Conservation (phyloP, 306 rosid genomes). For the Casuarina equisetifolia region DNA sequence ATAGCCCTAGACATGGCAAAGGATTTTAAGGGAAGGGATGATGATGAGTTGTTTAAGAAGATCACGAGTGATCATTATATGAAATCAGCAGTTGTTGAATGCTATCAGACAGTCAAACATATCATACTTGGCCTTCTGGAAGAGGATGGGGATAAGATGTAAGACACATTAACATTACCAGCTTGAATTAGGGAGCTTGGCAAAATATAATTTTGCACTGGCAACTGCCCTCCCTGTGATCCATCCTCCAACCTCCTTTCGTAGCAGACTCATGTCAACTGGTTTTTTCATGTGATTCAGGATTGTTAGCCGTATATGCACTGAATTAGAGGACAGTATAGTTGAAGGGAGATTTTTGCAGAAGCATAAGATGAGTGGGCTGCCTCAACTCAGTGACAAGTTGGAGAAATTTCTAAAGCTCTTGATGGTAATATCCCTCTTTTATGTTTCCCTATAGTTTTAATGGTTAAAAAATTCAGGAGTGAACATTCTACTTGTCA, state of each 20-base stretch:
- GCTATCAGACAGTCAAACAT: slow-evolving; percentile 80
- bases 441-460: neutral
- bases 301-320: slow-evolving; percentile 43
- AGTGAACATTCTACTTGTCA: neutral
- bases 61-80: slow-evolving; percentile 68
- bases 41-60: slow-evolving; percentile 73
- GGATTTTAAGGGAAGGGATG: slow-evolving; percentile 75
- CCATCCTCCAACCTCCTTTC: neutral
- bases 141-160: slow-evolving; percentile 57
- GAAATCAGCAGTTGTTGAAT: slow-evolving; percentile 86
- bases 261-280: slow-evolving; percentile 18
- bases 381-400: slow-evolving; percentile 79
- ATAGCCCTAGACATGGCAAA: slow-evolving; percentile 98
- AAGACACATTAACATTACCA: slow-evolving; percentile 29
- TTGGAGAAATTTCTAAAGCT: slow-evolving; percentile 76
- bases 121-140: slow-evolving; percentile 54
- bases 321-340: slow-evolving; percentile 46
- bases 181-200: slow-evolving; percentile 3
- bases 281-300: slow-evolving; percentile 45
- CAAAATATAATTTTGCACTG: neutral
- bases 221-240: neutral
- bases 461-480: slow-evolving; percentile 12
- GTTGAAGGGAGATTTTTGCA: slow-evolving; percentile 35
- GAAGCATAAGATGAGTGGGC: slow-evolving; percentile 67
- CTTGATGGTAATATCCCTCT: slow-evolving; percentile 63